These are phyloP conservation scores for Suillus plorans DNA, from an alignment of 768 basidiomycete genomes.

Conservation along the genomic window DNA sequence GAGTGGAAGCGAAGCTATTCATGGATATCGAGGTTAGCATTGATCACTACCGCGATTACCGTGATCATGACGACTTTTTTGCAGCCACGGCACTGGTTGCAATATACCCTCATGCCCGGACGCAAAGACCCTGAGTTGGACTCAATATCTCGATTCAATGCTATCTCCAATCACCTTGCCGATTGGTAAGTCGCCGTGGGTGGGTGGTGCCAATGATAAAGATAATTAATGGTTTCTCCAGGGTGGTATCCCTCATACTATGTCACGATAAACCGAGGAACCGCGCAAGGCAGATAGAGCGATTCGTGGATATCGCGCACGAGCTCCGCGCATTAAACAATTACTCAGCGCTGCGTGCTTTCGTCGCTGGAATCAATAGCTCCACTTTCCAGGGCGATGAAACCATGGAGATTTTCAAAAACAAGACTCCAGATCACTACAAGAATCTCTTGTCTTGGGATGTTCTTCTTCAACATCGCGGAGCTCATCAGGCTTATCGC, in stretches of 20 bases:
- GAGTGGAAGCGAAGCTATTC: conserved; percentile 68
- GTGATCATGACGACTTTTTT: conserved; percentile 8
- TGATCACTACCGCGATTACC: not conserved
- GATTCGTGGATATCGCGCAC: conserved; percentile 82
- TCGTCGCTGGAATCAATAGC: conserved; percentile 91
- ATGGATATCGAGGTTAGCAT: conserved; percentile 68
- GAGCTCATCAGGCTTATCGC: conserved; percentile 89
- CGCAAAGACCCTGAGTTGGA: conserved; percentile 65
- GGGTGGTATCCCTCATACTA: conserved; percentile 90
- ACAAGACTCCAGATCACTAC: conserved; percentile 62
- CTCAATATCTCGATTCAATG: conserved; percentile 72
- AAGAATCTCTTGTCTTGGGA: conserved; percentile 84
- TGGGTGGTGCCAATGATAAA: not conserved
- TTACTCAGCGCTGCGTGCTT: conserved; percentile 88
- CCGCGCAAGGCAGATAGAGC: conserved; percentile 83
- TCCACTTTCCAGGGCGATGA: conserved; percentile 76
- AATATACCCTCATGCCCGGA: conserved; percentile 70
- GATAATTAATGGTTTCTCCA: conserved; percentile 30
- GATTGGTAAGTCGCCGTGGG: conserved; percentile 58
- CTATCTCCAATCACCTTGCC: conserved; percentile 79
- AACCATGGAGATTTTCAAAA: conserved; percentile 72
- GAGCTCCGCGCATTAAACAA: conserved; percentile 84
- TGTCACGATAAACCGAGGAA: conserved; percentile 77
- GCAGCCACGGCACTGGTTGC: conserved; percentile 86
- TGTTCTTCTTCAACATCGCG: conserved; percentile 75